Evolutionary conservation across 805 yeast genomes (phyloP).

Genomic region (Soucietia sequanensis): DNA sequence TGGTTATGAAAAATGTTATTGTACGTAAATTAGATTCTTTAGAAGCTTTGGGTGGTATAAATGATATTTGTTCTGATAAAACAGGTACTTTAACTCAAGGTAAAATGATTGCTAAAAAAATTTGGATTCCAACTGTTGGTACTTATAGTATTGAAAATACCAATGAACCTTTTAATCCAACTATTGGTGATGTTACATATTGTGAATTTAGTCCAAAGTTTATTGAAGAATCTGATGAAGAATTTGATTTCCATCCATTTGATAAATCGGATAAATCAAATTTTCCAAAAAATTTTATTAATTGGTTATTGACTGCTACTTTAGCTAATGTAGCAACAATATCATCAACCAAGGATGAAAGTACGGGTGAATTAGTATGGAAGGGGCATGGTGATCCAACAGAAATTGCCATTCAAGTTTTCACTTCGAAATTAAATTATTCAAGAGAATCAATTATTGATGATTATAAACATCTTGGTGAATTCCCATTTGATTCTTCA

Average conservation of each 20-base stretch:
- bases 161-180: conserved; percentile 34
- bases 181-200: conserved; percentile 41
- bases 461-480: conserved; percentile 48
- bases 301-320: conserved; percentile 33
- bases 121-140: conserved; percentile 36
- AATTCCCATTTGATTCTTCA: conserved; percentile 74
- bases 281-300: conserved; percentile 16
- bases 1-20: conserved; percentile 35
- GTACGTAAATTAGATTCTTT: conserved; percentile 37
- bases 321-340: conserved; percentile 44
- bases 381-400: conserved; percentile 75
- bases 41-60: conserved; percentile 39
- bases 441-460: conserved; percentile 46
- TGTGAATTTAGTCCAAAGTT: conserved; percentile 24
- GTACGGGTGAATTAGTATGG: conserved; percentile 32
- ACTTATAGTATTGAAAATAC: conserved; percentile 31
- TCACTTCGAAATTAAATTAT: conserved; percentile 56
- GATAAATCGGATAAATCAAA: conserved; percentile 19
- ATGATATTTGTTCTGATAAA: conserved; percentile 41
- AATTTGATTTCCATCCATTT: conserved; percentile 37
- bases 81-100: conserved; percentile 42
- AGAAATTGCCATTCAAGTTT: conserved; percentile 84
- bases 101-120: conserved; percentile 35
- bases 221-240: conserved; percentile 32
- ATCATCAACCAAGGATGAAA: conserved; percentile 25